These are phyloP conservation scores for Urochloa ruziziensis DNA, from an alignment of 176 grass and related monocot genomes.

Conservation along the genomic window DNA sequence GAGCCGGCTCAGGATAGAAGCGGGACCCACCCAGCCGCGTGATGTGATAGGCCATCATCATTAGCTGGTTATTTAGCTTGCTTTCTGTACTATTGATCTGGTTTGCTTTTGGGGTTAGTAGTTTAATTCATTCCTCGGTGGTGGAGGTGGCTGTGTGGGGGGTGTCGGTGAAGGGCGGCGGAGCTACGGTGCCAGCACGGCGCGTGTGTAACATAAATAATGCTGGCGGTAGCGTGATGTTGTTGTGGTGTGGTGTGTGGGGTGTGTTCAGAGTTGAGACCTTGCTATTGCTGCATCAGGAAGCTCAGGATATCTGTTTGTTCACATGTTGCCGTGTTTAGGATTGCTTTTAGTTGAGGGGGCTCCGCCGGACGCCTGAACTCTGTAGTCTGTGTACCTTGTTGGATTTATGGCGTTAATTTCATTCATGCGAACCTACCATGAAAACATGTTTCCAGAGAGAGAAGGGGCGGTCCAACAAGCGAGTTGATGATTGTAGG, in stretches of 20 bases:
- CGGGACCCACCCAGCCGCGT: background rate
- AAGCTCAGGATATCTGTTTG: background rate
- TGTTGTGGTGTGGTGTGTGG: background rate
- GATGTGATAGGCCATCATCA: background rate
- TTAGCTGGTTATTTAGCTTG: slow-evolving; percentile 31
- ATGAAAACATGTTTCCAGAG: background rate
- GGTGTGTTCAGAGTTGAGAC: background rate
- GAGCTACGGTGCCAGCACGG: background rate
- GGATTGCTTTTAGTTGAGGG: too few relatives aligned
- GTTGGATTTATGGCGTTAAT: background rate
- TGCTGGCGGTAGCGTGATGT: background rate
- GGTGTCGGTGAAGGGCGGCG: background rate
- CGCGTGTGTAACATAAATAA: slow-evolving; percentile 50
- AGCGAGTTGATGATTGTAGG: background rate
- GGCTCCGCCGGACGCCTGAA: background rate
- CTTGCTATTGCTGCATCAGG: background rate
- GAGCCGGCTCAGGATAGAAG: too few relatives aligned
- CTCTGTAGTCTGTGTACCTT: background rate
- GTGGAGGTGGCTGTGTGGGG: background rate
- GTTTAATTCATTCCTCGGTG: background rate
- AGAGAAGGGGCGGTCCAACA: background rate
- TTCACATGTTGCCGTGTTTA: background rate
- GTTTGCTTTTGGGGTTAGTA: background rate
- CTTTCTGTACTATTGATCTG: background rate
- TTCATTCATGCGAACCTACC: background rate